These are phyloP conservation scores for Lentinula sp. DNA, from an alignment of 768 basidiomycete species.

Conservation along the genomic window DNA sequence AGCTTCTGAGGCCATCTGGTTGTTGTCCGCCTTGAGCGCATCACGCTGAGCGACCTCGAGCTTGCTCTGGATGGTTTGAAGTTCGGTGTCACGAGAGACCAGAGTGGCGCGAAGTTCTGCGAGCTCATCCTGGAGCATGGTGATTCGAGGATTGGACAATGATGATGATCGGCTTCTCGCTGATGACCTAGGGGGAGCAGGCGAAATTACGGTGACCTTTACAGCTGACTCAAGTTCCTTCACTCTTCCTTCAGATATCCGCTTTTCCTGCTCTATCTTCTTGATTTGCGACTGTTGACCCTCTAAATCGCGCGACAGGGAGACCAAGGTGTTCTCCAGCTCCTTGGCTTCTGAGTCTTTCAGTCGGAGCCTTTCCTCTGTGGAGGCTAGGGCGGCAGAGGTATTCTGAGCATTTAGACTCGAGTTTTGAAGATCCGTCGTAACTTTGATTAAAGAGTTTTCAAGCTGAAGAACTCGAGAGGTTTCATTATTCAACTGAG, in stretches of 20 bases:
- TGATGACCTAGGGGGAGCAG: conserved; percentile 23
- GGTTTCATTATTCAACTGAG: conserved; percentile 52
- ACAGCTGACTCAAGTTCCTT: conserved; percentile 47
- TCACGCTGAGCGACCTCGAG: conserved; percentile 42
- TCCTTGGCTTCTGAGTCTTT: conserved; percentile 45
- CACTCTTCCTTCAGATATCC: conserved; percentile 47
- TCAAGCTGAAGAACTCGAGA: conserved; percentile 52
- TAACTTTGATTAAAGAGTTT: conserved; percentile 36
- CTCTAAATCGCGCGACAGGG: conserved; percentile 48
- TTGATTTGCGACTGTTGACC: conserved; percentile 30
- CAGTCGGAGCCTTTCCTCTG: conserved; percentile 44
- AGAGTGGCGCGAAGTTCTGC: conserved; percentile 37
- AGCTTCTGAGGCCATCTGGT: conserved; percentile 49
- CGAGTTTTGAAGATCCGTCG: conserved; percentile 54
- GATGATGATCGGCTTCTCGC: conserved; percentile 56
- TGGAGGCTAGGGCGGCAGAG: conserved; percentile 38
- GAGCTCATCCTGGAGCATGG: conserved; percentile 51
- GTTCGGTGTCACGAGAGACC: conserved; percentile 36
- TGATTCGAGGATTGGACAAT: conserved; percentile 42
- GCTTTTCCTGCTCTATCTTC: conserved; percentile 56
- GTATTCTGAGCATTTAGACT: conserved; percentile 46
- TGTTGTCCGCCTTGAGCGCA: conserved; percentile 50
- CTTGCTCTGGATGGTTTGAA: conserved; percentile 39
- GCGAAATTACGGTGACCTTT: conserved; percentile 18
- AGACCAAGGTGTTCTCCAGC: conserved; percentile 50